Conservation (phyloP, 2,329 filamentous ascomycete genomes). For the Beauveria bassiana region DNA sequence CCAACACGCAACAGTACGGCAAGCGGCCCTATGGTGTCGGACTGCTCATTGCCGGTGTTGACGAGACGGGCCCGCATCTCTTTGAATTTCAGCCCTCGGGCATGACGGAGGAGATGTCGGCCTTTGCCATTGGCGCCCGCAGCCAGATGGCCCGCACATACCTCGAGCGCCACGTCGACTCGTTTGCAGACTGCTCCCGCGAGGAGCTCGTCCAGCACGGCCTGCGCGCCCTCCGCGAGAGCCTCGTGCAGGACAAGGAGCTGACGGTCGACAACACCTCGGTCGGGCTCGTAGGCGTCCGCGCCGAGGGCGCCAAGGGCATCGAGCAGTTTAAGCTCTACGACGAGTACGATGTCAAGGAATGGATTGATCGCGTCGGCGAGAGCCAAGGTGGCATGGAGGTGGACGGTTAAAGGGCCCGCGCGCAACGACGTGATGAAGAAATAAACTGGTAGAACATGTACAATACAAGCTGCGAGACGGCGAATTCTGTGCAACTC, state of each 20-base stretch:
- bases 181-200: slow-evolving; percentile 66
- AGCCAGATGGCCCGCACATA: slow-evolving; percentile 98
- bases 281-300: slow-evolving; percentile 70
- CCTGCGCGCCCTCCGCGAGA: slow-evolving; percentile 87
- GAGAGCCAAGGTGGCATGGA: slow-evolving; percentile 38
- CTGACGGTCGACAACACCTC: slow-evolving; percentile 95
- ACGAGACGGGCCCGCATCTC: slow-evolving; percentile 87
- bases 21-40: slow-evolving; percentile 95
- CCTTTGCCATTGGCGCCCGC: slow-evolving; percentile 90
- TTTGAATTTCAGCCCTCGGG: slow-evolving; percentile 98
- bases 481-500: slow-evolving; percentile 16
- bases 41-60: slow-evolving; percentile 84
- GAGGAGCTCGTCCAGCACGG: slow-evolving; percentile 91
- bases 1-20: slow-evolving; percentile 96
- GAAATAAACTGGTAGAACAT: slow-evolving; percentile 24
- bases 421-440: slow-evolving; percentile 13
- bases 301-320: slow-evolving; percentile 42
- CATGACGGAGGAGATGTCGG: slow-evolving; percentile 94
- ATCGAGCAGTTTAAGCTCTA: slow-evolving; percentile 83
- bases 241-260: slow-evolving; percentile 93
- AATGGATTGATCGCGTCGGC: slow-evolving; percentile 72
- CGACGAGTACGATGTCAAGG: slow-evolving; percentile 79
- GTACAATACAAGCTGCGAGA: slow-evolving; percentile 26
- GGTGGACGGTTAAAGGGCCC: slow-evolving; percentile 25
- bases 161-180: slow-evolving; percentile 82